Conservation (phyloP, 108 stramenopile genomes). For the Bacterosira constricta region DNA sequence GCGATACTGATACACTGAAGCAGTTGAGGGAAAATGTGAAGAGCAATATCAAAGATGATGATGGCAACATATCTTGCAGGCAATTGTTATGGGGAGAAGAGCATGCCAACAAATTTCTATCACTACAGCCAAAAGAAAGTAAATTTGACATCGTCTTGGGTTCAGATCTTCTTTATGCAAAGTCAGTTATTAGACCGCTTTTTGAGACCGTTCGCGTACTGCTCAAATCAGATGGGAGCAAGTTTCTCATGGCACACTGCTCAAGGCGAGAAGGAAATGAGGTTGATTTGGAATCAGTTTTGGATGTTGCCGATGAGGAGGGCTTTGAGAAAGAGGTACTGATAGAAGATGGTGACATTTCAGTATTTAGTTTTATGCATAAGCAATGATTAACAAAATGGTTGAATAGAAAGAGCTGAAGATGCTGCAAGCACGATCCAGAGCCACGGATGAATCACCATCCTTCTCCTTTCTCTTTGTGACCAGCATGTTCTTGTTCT, state of each 20-base stretch:
- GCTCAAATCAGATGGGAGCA: conserved; percentile 3
- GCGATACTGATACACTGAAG: conserved; percentile 58
- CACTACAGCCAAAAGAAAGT: neutral
- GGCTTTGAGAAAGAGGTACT: conserved; percentile 9
- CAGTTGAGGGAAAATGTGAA: conserved; percentile 55
- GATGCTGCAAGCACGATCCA: too few relatives aligned
- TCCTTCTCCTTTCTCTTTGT: too few relatives aligned
- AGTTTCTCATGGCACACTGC: conserved; percentile 40
- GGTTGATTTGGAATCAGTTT: conserved; percentile 19
- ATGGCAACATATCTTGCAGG: conserved; percentile 13
- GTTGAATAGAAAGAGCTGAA: too few relatives aligned
- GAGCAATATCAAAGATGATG: conserved; percentile 12
- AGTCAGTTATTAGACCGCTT: conserved; percentile 21
- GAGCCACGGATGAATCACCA: too few relatives aligned
- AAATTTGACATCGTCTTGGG: conserved; percentile 37
- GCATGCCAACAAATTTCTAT: conserved; percentile 18
- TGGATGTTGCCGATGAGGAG: conserved; percentile 5
- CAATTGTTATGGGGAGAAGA: conserved; percentile 53
- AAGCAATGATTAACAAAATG: too few relatives aligned
- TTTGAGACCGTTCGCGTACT: conserved; percentile 21
- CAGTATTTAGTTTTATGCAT: too few relatives aligned
- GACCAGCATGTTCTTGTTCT: too few relatives aligned
- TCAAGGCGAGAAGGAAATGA: conserved; percentile 30
- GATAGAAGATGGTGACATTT: conserved; percentile 13
- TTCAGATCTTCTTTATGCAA: conserved; percentile 31